phyloP scores from a whole-genome alignment of 2,329 filamentous ascomycete species.

The Orbilia blumenaviensis region DNA sequence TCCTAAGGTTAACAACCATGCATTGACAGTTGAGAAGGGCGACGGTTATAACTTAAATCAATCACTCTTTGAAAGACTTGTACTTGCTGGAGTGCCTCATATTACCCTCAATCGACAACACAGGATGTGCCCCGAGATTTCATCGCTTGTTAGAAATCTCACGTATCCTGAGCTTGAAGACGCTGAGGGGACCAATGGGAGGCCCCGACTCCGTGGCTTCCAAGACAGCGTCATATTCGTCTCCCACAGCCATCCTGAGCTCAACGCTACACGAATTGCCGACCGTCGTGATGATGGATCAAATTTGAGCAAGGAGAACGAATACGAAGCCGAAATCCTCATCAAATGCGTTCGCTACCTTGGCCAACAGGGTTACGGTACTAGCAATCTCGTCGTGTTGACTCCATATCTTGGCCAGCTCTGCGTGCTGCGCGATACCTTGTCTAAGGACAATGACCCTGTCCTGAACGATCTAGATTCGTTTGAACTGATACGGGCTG shows the following conservation, averaged over 20 bases:
- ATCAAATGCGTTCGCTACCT: conserved; percentile 73
- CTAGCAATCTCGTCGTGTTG: conserved; percentile 72
- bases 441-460: conserved; percentile 70
- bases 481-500: conserved; percentile 70
- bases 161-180: conserved; percentile 73
- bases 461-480: conserved; percentile 75
- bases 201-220: conserved; percentile 68
- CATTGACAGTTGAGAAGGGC: conserved; percentile 71
- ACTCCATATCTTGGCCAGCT: conserved; percentile 79
- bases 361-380: conserved; percentile 75
- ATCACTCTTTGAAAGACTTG: conserved; percentile 75
- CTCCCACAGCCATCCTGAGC: conserved; percentile 69
- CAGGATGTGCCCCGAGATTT: conserved; percentile 75
- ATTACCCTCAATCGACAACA: conserved; percentile 70
- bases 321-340: conserved; percentile 73
- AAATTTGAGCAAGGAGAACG: conserved; percentile 70
- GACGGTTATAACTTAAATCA: conserved; percentile 73
- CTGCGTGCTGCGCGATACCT: conserved; percentile 66
- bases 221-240: conserved; percentile 71
- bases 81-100: conserved; percentile 67
- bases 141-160: conserved; percentile 67
- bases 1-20: conserved; percentile 72
- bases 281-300: conserved; percentile 67
- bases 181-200: conserved; percentile 64
- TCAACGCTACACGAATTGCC: conserved; percentile 61